phyloP scores from a whole-genome alignment of 306 rosid species.

The Vigna angularis region DNA sequence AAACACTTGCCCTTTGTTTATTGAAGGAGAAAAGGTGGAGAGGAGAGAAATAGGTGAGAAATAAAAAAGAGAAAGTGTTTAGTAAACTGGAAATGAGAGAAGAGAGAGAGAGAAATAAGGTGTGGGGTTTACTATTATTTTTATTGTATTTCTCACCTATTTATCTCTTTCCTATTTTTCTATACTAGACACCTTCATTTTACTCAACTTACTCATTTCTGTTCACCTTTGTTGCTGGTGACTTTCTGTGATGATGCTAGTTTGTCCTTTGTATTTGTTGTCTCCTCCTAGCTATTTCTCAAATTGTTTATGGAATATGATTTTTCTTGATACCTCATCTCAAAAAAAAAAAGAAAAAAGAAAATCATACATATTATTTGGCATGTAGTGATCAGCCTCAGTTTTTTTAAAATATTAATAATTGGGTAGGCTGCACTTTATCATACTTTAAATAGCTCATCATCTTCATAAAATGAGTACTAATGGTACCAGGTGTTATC shows the following conservation, averaged over 20 bases:
- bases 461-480: neutral
- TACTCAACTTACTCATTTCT: neutral
- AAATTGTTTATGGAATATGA: neutral
- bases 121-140: neutral
- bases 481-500: neutral
- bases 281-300: neutral
- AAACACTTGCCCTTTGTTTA: neutral
- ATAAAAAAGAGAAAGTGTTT: neutral
- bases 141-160: neutral
- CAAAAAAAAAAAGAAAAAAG: neutral
- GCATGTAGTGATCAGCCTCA: neutral
- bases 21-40: neutral
- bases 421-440: constrained; percentile 2
- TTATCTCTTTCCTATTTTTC: too few species aligned
- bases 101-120: neutral
- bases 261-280: constrained; percentile 4
- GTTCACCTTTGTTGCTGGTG: neutral
- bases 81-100: neutral
- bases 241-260: constrained; percentile 2
- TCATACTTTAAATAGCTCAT: neutral
- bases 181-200: neutral
- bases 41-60: neutral
- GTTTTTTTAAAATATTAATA: neutral
- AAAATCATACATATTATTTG: neutral
- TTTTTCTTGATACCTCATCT: neutral